Evolutionary conservation across 768 basidiomycete genomes (phyloP), one percentile per base, ranked within the genome.

Genomic region (Dioszegia hungarica): DNA sequence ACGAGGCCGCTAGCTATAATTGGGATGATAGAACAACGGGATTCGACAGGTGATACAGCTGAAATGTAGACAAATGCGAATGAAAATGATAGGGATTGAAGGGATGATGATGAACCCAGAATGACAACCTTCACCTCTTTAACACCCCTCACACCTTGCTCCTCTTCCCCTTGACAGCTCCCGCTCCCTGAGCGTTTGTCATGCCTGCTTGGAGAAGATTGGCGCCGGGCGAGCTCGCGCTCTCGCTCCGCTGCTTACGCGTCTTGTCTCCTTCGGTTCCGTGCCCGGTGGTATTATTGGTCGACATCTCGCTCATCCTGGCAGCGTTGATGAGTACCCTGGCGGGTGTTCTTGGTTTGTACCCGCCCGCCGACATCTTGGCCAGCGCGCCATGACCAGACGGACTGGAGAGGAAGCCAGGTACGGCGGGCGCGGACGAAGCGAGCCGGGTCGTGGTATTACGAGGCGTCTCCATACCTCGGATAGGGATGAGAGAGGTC

Each of bases 331-430:
- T 48, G n/a, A 53, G 11, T n/a, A 51, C 40, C 33, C 57, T 55
- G 20, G 62, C 62, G 0, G 66, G 57, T 44, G 60, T 57, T 31
- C 45, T 47, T 14, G 66, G 66, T 48, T 60, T 67, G 60, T 64
- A 67, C 3, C 62, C 64, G 3, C 64, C 64, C 2, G 49, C 58
- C 3, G 41, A 41, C 64, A 72, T 72, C 48, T 56, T 58, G 17
- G 66, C 67, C 44, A 72, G 22, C 25, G 58, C 54, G 24, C 47
- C 54, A 15, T 37, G 36, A 3, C 59, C 58, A 20, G 61, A 63
- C 17, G 60, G 61, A 55, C 54, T 59, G 19, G 57, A 59, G 6
- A 50, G 54, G 29, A 22, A 52, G 31, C 33, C 53, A 41, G 17
- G 53, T 17, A 22, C 31, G 17, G 57, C 43, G 1, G 68, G 68